These are phyloP conservation scores for Chlamydomonas sp. DNA, from an alignment of 139 green algal species.

Conservation along the genomic window DNA sequence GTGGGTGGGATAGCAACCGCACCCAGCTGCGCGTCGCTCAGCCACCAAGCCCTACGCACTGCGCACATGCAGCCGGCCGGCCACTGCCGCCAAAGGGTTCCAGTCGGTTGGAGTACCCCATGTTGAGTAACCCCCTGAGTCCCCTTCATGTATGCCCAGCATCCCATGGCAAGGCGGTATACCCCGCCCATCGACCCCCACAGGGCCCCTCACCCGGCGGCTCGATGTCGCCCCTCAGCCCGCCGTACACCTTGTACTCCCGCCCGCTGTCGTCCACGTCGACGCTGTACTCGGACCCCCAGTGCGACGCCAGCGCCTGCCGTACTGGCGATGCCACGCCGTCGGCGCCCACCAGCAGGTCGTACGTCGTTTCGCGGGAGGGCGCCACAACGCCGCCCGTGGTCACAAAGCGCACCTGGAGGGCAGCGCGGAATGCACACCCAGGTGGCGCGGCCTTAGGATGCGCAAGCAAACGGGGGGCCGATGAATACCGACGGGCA, in stretches of 20 bases:
- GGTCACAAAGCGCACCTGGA: background rate
- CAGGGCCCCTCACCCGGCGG: slow-evolving; percentile 31
- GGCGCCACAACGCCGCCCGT: slow-evolving; percentile 21
- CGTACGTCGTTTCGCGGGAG: slow-evolving; percentile 33
- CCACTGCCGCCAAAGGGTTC: too few species aligned
- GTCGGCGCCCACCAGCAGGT: slow-evolving; percentile 69
- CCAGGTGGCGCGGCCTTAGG: too few species aligned
- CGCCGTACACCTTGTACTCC: slow-evolving; percentile 63
- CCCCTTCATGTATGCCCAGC: too few species aligned
- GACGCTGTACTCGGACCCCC: slow-evolving; percentile 24
- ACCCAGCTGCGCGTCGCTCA: too few species aligned
- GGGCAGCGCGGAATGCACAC: background rate
- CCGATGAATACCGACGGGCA: too few species aligned
- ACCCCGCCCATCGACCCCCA: background rate
- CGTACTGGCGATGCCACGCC: slow-evolving; percentile 45
- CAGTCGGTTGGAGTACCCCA: too few species aligned
- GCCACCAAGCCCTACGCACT: too few species aligned
- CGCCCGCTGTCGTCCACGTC: slow-evolving; percentile 53
- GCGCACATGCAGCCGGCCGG: too few species aligned
- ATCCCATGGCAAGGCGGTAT: too few species aligned
- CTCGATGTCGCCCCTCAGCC: slow-evolving; percentile 50
- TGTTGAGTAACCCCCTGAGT: too few species aligned
- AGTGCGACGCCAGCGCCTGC: slow-evolving; percentile 46
- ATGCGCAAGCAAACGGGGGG: too few species aligned
- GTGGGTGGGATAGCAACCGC: too few species aligned